Evolutionary conservation across 139 green algal species (phyloP).

Genomic region (Chlorella sp.): DNA sequence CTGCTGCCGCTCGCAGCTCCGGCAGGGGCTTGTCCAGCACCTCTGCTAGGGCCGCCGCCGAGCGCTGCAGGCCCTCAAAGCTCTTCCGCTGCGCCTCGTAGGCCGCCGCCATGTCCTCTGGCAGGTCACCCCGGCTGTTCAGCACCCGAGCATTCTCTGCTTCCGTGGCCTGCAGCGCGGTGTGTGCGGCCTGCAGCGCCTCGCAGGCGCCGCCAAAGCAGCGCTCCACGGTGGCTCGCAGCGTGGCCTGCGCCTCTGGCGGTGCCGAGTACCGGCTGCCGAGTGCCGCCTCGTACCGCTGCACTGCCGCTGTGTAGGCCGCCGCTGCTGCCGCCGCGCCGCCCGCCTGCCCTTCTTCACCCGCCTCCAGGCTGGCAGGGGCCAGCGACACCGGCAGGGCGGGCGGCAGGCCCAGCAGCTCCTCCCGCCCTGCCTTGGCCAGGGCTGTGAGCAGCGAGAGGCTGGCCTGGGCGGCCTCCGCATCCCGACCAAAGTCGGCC

Average conservation of each 20-base stretch:
- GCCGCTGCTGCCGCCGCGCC: constrained; percentile 30
- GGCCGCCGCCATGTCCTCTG: constrained; percentile 71
- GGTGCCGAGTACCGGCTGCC: constrained; percentile 12
- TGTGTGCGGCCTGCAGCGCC: constrained; percentile 68
- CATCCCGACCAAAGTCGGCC: constrained; percentile 57
- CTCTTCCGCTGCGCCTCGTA: constrained; percentile 79
- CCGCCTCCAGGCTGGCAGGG: not conserved
- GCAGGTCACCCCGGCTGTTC: constrained; percentile 77
- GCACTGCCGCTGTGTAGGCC: constrained; percentile 24
- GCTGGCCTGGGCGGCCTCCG: constrained; percentile 57
- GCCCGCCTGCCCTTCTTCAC: constrained; percentile 25
- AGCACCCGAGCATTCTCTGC: constrained; percentile 34
- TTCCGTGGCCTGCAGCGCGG: constrained; percentile 64
- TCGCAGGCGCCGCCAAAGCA: constrained; percentile 57
- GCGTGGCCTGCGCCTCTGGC: constrained; percentile 27
- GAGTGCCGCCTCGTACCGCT: constrained; percentile 55
- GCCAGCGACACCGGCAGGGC: constrained; percentile 36
- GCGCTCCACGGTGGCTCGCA: constrained; percentile 27
- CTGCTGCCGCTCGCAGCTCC: constrained; percentile 56
- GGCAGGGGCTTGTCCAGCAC: constrained; percentile 73
- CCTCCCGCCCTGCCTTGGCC: constrained; percentile 67
- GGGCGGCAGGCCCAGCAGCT: constrained; percentile 70
- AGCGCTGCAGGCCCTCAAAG: constrained; percentile 76
- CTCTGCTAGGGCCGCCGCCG: constrained; percentile 67
- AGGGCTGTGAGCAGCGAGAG: constrained; percentile 80